phyloP scores from a whole-genome alignment of 208 protist species.

The Naegleria gruberi region DNA sequence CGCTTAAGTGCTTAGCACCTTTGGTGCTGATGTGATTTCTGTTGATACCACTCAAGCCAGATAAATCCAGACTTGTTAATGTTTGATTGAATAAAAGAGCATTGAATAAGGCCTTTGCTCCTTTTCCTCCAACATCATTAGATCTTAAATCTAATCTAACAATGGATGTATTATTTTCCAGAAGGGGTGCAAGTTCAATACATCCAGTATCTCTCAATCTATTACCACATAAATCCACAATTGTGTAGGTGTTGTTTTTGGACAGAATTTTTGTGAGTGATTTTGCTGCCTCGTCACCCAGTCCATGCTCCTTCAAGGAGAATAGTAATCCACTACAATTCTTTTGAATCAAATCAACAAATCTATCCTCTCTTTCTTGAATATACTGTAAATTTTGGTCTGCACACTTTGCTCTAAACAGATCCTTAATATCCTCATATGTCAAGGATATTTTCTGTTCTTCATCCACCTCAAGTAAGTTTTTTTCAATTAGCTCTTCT shows the following conservation, averaged over 20 bases:
- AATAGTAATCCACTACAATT: constrained; percentile 75
- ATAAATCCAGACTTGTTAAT: constrained; percentile 73
- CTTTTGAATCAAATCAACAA: constrained; percentile 75
- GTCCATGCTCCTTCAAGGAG: constrained; percentile 67
- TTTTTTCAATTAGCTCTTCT: neutral
- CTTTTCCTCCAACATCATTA: constrained; percentile 73
- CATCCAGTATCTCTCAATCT: constrained; percentile 71
- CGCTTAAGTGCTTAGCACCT: constrained; percentile 63
- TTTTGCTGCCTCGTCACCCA: constrained; percentile 59
- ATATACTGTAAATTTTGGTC: constrained; percentile 65
- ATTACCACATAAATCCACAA: constrained; percentile 78
- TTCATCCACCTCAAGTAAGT: neutral
- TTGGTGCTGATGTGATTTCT: constrained; percentile 73
- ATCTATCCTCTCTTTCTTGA: constrained; percentile 73
- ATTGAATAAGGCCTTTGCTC: constrained; percentile 58
- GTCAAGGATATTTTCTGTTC: constrained; percentile 62
- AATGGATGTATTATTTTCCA: constrained; percentile 60
- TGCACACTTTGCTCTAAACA: constrained; percentile 72
- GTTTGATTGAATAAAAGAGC: constrained; percentile 72
- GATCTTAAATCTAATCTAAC: constrained; percentile 70
- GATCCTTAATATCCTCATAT: constrained; percentile 55
- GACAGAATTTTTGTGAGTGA: constrained; percentile 66
- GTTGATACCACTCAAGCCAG: constrained; percentile 63
- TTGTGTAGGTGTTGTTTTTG: constrained; percentile 62
- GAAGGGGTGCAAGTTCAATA: constrained; percentile 58